A percentile compares a stretch with the other conserved stretches of the same genome.
Conservation (phyloP, 805 yeast species). For the Limtongia smithiae region DNA sequence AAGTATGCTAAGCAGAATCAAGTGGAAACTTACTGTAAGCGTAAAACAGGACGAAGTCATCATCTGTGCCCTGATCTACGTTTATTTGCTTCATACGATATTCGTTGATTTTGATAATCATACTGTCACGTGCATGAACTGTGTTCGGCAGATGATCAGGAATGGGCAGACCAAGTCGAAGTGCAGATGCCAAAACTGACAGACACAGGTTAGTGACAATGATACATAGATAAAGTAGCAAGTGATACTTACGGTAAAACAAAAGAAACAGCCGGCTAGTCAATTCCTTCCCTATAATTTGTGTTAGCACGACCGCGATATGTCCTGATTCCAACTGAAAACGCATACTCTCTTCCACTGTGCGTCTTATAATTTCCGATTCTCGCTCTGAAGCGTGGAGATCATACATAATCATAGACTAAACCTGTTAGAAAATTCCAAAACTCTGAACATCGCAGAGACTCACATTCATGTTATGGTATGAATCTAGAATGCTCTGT, state of each 20-base stretch:
- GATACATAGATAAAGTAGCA: slow-evolving; percentile 14
- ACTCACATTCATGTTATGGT: slow-evolving; percentile 68
- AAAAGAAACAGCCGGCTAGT: slow-evolving; percentile 69
- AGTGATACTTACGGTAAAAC: slow-evolving; percentile 49
- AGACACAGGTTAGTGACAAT: background rate
- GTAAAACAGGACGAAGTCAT: slow-evolving; percentile 73
- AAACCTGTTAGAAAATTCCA: too few relatives aligned
- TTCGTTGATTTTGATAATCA: slow-evolving; percentile 62
- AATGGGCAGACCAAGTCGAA: slow-evolving; percentile 70
- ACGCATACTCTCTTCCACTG: slow-evolving; percentile 36
- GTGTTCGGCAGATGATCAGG: slow-evolving; percentile 77
- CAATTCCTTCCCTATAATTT: slow-evolving; percentile 43
- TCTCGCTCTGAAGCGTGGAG: slow-evolving; percentile 53
- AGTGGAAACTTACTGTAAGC: slow-evolving; percentile 46
- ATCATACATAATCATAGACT: slow-evolving; percentile 56
- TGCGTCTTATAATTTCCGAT: slow-evolving; percentile 52
- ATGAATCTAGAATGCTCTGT: slow-evolving; percentile 65
- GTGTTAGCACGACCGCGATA: background rate
- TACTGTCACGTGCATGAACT: slow-evolving; percentile 66
- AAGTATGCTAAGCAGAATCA: background rate
- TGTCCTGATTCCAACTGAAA: slow-evolving; percentile 22
- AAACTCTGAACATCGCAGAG: too few relatives aligned
- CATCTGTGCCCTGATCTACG: slow-evolving; percentile 47
- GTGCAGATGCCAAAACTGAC: slow-evolving; percentile 64
- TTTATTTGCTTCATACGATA: slow-evolving; percentile 44